Base-by-base conservation (phyloP, 495 filamentous ascomycete species). In the Geoglossum glabrum region DNA sequence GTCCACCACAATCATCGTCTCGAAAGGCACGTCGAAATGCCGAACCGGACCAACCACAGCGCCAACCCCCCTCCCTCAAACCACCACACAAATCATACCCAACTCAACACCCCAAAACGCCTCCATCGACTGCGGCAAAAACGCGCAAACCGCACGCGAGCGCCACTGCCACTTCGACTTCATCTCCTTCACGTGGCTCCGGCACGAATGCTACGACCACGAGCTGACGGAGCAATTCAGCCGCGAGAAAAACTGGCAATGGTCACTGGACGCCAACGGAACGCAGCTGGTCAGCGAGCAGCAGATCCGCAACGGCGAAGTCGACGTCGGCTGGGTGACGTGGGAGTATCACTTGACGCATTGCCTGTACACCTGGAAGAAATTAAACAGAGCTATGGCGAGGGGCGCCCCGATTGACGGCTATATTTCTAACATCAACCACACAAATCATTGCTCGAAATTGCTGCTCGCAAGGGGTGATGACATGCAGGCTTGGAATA, bases 341-440 rank as follows among this genome's bases (percentile, higher is more conserved):
- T 67, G 67, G 64, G 61, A 68, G 15, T 71, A 69, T 54, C 69
- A 71, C 57, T 27, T 70, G 10, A 21, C 51, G 1, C 67, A 70
- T 49, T 71, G 68, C 55, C 61, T 62, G 31, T 69, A 65, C 30
- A 66, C 67, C 64, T 71, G 68, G 68, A 28, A 61, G 43, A 66
- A 69, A 57, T 56, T 70, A 59, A 68, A 70, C 21, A 60, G 65
- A 6, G 69, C 66, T 45, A 51, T 51, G 5, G 13, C 51, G 19
- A 55, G 45, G 3, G 46, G 36, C 1, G 46, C 55, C 0, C 50
- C 56, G 11, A 56, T 62, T 36, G 65, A 68, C 50, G 47, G 52
- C 10, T 64, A 66, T 54, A 61, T 67, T 45, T 65, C 40, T 10
- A 30, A 56, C 13, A 54, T 55, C 23, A 34, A 49, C 1, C 66